phyloP scores from a whole-genome alignment of 2,329 filamentous ascomycete species.

The Rhexocercosporidium sp. region DNA sequence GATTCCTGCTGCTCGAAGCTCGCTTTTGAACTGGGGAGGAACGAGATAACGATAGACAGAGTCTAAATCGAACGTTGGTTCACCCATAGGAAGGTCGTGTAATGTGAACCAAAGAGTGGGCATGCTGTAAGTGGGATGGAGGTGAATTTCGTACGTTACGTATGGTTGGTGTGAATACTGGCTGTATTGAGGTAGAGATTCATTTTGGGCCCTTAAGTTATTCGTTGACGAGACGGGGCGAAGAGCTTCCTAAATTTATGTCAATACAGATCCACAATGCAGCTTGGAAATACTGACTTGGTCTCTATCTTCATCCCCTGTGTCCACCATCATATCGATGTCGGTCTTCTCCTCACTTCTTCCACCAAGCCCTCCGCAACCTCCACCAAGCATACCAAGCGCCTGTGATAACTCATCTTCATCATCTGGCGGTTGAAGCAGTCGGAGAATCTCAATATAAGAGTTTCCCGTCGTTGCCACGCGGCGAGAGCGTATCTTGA shows the following conservation, averaged over 20 bases:
- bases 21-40: conserved; percentile 65
- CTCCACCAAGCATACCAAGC: conserved; percentile 33
- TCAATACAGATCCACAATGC: not conserved
- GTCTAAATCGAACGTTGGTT: conserved; percentile 66
- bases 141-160: conserved; percentile 70
- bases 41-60: conserved; percentile 74
- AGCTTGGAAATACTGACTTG: conserved; percentile 25
- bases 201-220: not conserved
- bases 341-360: not conserved
- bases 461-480: conserved; percentile 36
- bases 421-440: conserved; percentile 37
- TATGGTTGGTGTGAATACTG: conserved; percentile 47
- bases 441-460: conserved; percentile 41
- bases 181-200: conserved; percentile 32
- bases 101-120: conserved; percentile 79
- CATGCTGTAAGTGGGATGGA: conserved; percentile 75
- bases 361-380: conserved; percentile 2
- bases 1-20: conserved; percentile 64
- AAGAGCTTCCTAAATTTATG: conserved; percentile 35
- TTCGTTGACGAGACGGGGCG: conserved; percentile 3
- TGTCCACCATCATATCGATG: conserved; percentile 35
- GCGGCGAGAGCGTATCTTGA: conserved; percentile 57
- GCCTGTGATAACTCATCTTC: conserved; percentile 38
- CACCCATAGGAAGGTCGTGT: conserved; percentile 59
- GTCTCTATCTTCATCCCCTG: conserved; percentile 38